Percentiles rank a stretch among this genome's conserved stretches.
Evolutionary conservation across 2,329 filamentous ascomycete genomes (phyloP).

Genomic region (Colletotrichum tanaceti): DNA sequence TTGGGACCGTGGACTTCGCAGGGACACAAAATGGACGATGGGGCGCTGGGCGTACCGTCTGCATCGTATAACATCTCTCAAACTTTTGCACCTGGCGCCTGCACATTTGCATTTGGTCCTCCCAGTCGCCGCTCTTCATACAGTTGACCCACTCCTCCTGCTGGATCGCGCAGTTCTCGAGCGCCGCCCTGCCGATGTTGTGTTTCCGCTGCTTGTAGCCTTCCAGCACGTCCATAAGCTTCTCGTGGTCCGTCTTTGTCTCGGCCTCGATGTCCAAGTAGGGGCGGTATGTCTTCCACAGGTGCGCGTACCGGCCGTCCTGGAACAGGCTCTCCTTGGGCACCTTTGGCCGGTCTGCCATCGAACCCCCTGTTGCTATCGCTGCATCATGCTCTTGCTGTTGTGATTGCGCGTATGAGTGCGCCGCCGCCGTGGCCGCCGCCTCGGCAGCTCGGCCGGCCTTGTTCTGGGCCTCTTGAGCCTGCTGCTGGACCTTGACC

Average conservation of each 20-base stretch:
- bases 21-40: neutral
- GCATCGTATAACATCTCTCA: slow-evolving; percentile 89
- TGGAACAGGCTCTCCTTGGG: slow-evolving; percentile 66
- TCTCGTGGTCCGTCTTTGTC: slow-evolving; percentile 80
- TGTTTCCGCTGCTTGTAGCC: slow-evolving; percentile 85
- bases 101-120: slow-evolving; percentile 82
- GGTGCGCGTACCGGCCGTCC: slow-evolving; percentile 78
- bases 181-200: slow-evolving; percentile 80
- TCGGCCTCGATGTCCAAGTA: slow-evolving; percentile 75
- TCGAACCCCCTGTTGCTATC: slow-evolving; percentile 18
- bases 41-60: slow-evolving; percentile 67
- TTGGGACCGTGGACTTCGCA: neutral
- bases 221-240: slow-evolving; percentile 82
- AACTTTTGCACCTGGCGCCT: slow-evolving; percentile 80
- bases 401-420: slow-evolving; percentile 28
- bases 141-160: slow-evolving; percentile 86
- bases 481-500: slow-evolving; percentile 67
- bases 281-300: slow-evolving; percentile 93
- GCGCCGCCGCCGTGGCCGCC: slow-evolving; percentile 35
- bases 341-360: slow-evolving; percentile 47
- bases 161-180: slow-evolving; percentile 93
- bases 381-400: slow-evolving; percentile 3
- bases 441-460: slow-evolving; percentile 41
- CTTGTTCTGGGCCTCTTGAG: slow-evolving; percentile 28
- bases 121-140: slow-evolving; percentile 77